Base-by-base conservation (phyloP, 768 basidiomycete species). In the Leccinum barrowsii region DNA sequence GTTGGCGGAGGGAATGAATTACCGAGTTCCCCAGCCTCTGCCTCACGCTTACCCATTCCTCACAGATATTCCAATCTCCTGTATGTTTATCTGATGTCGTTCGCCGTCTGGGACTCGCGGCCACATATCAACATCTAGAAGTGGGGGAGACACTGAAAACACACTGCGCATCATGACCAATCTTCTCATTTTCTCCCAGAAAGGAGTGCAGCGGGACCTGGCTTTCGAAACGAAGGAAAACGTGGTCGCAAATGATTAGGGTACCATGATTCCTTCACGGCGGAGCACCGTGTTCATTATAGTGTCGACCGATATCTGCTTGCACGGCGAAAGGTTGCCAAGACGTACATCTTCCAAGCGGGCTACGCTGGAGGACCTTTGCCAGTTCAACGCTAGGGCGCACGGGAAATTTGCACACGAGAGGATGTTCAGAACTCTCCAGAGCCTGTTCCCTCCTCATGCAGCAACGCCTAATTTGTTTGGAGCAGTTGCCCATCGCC, bases 81-180 rank as follows among this genome's bases (percentile, higher is more conserved):
- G 80, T 85, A 2, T 76, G 87, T 3, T 75, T 92, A 11, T 85
- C 87, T 1, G 90, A 92, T 58, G 90, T 90, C 7, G 81, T 91
- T 51, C 81, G 83, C 12, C 82, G 82, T 12, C 78, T 92, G 10
- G 78, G 78, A 6, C 70, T 85, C 15, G 85, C 86, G 2, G 83
- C 90, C 2, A 80, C 73, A n/a, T 88, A 90, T 63, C 79, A 78
- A 30, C 61, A 72, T 8, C 66, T 72, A 19, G 74, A 78, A 3
- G 70, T 73, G 26, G 72, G 11, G 82, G 81, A 54, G 80, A 81
- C 44, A 78, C 78, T 13, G 78, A 82, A 53, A 82, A 84, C 63
- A 85, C 89, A 24, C 67, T 86, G n/a, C 82, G 86, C 12, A 83
- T 89, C 59, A 88, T 90, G 88, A 89, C 88, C 4, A 89, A 89